These are phyloP conservation scores for Alternaria sp. DNA, from an alignment of 2,329 filamentous ascomycete genomes.

Conservation along the genomic window DNA sequence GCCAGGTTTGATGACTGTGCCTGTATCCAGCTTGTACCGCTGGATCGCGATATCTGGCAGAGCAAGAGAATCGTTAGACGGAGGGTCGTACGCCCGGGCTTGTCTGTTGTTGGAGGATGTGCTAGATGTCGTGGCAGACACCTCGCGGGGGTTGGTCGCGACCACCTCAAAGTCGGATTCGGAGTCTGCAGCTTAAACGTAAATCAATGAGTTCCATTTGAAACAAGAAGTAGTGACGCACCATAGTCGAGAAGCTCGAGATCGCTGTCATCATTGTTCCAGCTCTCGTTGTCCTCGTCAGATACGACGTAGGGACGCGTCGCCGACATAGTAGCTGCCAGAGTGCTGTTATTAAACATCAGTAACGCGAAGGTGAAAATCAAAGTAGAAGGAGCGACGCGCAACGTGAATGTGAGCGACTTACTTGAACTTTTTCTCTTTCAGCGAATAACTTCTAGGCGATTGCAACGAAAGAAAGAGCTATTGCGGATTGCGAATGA, in stretches of 20 bases:
- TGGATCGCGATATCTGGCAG: not conserved
- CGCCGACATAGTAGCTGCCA: not conserved
- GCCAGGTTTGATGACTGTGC: conserved; percentile 13
- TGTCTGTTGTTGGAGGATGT: not conserved
- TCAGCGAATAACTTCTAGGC: not conserved
- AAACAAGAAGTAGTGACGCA: not conserved
- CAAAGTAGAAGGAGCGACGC: not conserved
- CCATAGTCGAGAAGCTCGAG: conserved; percentile 8
- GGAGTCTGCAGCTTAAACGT: not conserved
- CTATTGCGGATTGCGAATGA: not conserved
- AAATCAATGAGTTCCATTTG: not conserved
- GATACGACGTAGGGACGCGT: not conserved
- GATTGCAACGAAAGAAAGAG: not conserved
- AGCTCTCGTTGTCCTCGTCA: not conserved
- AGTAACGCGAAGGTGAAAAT: not conserved
- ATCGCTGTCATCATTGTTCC: not conserved
- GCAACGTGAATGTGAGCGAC: not conserved
- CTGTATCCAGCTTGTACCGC: not conserved
- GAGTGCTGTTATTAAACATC: not conserved
- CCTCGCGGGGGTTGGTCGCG: not conserved
- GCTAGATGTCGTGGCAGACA: not conserved
- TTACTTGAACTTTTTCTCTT: not conserved
- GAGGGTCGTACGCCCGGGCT: not conserved
- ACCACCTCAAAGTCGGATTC: not conserved
- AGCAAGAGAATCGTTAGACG: not conserved